Conservation (phyloP, 176 grass and related monocot species). For the Cocos nucifera region DNA sequence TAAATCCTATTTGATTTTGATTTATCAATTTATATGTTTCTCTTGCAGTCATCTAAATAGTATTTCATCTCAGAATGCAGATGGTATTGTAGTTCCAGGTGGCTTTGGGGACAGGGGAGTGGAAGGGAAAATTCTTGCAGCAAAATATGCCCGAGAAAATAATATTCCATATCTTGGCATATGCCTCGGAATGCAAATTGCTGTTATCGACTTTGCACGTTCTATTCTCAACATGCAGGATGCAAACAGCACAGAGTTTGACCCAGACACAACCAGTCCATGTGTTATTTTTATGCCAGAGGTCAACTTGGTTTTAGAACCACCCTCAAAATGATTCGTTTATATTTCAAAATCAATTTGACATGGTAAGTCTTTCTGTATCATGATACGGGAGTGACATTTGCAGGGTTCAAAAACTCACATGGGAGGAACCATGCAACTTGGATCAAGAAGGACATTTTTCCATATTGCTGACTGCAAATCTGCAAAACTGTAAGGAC, state of each 20-base stretch:
- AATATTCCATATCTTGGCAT: conserved; percentile 3
- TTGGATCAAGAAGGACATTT: conserved; percentile 84
- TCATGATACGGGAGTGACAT: conserved; percentile 3
- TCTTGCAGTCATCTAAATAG: background rate
- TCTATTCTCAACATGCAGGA: conserved; percentile 2
- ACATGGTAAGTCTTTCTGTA: too few species aligned
- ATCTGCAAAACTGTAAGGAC: conserved; percentile 78
- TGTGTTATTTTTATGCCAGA: conserved; percentile 7
- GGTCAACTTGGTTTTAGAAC: background rate
- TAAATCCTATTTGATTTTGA: too few species aligned
- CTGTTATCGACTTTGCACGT: conserved; percentile 2
- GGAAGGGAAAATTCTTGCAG: conserved; percentile 1
- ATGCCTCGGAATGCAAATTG: conserved; percentile 3
- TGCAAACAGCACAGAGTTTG: conserved; percentile 6
- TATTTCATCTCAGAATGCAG: background rate
- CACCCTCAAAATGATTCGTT: background rate
- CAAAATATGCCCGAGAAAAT: conserved; percentile 12
- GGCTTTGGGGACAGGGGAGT: conserved; percentile 7
- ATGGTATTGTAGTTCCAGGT: conserved; percentile 1
- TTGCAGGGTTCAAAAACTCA: conserved; percentile 93
- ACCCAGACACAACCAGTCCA: background rate
- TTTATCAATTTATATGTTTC: too few species aligned
- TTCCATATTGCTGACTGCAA: conserved; percentile 56
- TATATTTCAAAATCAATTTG: too few species aligned
- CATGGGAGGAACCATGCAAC: conserved; percentile 96